Percentiles rank a stretch among this genome's conserved stretches.
Evolutionary conservation across 108 stramenopile species (phyloP).

Genomic region (Conticribra weissflogii): DNA sequence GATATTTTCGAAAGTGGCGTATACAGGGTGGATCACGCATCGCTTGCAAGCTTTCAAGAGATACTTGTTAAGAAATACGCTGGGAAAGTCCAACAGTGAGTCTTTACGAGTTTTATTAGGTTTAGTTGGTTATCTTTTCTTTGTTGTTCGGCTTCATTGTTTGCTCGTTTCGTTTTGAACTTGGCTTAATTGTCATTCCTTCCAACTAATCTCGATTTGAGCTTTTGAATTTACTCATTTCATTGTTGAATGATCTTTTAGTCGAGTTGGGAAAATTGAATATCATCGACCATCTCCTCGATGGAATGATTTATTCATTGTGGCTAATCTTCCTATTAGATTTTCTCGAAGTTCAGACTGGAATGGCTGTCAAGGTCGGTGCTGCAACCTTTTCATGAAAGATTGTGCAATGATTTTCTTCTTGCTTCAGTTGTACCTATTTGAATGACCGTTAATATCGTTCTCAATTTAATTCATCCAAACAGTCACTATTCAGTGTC

Average conservation of each 20-base stretch:
- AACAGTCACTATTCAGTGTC: slow-evolving; percentile 42
- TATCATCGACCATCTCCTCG: slow-evolving; percentile 57
- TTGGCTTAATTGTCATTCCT: too few relatives aligned
- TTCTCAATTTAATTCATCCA: neutral
- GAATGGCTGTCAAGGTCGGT: slow-evolving; percentile 54
- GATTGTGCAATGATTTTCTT: too few relatives aligned
- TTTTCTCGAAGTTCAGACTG: slow-evolving; percentile 62
- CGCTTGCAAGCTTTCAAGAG: slow-evolving; percentile 45
- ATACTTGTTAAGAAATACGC: slow-evolving; percentile 33
- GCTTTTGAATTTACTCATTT: too few relatives aligned
- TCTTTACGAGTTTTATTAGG: neutral
- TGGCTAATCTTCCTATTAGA: slow-evolving; percentile 50
- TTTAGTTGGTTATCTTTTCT: neutral
- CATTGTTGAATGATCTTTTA: too few relatives aligned
- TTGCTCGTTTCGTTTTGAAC: slow-evolving; percentile 9
- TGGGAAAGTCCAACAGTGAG: slow-evolving; percentile 20
- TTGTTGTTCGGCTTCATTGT: neutral
- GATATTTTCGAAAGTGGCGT: slow-evolving; percentile 53
- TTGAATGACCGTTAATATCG: too few relatives aligned
- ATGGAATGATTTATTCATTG: slow-evolving; percentile 44
- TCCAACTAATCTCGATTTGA: too few relatives aligned
- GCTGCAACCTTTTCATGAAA: neutral
- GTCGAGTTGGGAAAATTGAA: slow-evolving; percentile 49
- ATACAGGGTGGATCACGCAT: slow-evolving; percentile 55
- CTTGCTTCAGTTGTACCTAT: too few relatives aligned